Evolutionary conservation across 2,329 filamentous ascomycete species (phyloP), one percentile per base, ranked within the genome.

Genomic region (Fusarium coicis): DNA sequence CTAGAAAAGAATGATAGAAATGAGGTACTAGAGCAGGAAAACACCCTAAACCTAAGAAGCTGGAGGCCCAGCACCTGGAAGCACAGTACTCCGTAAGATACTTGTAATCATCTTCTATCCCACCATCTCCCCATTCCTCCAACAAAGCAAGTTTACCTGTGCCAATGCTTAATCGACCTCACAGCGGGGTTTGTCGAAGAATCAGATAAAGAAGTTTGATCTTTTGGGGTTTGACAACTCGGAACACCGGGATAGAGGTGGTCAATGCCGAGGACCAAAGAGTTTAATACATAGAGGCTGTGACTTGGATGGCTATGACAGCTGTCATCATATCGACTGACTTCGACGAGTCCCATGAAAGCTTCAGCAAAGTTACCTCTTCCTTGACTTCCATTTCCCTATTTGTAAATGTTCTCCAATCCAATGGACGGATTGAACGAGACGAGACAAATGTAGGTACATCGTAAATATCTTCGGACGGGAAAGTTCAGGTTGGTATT

Each of bases 151-250:
- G 50, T n/a, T 39, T 36, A 34, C 52, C 47, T 23, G 44, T 37
- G 32, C 28, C 42, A 63, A 42, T 47, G n/a, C 50, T 47, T 30
- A 66, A 32, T 55, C 50, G 36, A 55, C 39, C 47, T 28, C 34
- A 53, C 53, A 60, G 68, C 43, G 63, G 72, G 63, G 59, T 58
- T 63, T 42, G 19, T 39, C 34, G 43, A 54, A 63, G 59, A 56
- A 64, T 70, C 70, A 73, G 68, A 72, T 68, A 72, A 72, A 65
- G 61, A 66, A 44, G 46, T 34, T 40, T 49, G 50, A 56, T 40
- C 19, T 52, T 44, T 50, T 42, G 39, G 42, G 55, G 53, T 39
- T 64, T 56, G 57, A 64, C 56, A 39, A 59, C 56, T 62, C 61
- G 59, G 59, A 52, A 65, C 28, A 56, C 34, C 47, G 70, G 60